These are phyloP conservation scores for Meripilus lineatus DNA, from an alignment of 1,284 basidiomycete genomes.

Conservation along the genomic window DNA sequence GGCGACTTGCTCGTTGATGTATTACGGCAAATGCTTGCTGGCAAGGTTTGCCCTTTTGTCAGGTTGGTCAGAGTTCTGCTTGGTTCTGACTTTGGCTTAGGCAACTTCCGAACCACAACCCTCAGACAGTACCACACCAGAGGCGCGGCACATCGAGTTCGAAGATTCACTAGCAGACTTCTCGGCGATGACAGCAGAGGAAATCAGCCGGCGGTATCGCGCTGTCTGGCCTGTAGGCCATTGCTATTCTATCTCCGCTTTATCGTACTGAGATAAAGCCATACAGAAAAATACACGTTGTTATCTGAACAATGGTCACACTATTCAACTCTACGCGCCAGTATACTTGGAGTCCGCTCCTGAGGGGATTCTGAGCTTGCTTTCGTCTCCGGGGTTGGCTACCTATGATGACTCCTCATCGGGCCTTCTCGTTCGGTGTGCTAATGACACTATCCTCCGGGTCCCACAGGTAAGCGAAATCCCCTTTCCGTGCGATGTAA, in stretches of 20 bases:
- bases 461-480: constrained; percentile 35
- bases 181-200: constrained; percentile 44
- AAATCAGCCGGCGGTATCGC: constrained; percentile 55
- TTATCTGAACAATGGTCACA: constrained; percentile 37
- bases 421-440: constrained; percentile 46
- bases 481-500: neutral
- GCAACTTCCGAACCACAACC: constrained; percentile 41
- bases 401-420: constrained; percentile 33
- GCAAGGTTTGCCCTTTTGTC: constrained; percentile 37
- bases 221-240: constrained; percentile 72
- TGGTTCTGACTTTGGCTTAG: constrained; percentile 32
- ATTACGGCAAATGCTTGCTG: constrained; percentile 55
- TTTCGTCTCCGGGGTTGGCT: constrained; percentile 35
- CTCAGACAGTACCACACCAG: constrained; percentile 32
- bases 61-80: no score
- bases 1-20: constrained; percentile 70
- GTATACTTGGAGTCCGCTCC: constrained; percentile 15
- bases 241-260: constrained; percentile 6
- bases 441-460: constrained; percentile 40
- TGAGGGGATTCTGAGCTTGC: neutral
- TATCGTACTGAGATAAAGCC: neutral
- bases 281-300: constrained; percentile 42
- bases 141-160: constrained; percentile 60
- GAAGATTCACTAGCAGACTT: constrained; percentile 58
- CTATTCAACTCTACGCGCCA: constrained; percentile 40